A percentile compares a stretch with the other conserved stretches of the same genome.
phyloP scores from a whole-genome alignment of 495 filamentous ascomycete genomes.

The Aspergillus carlsbadensis region DNA sequence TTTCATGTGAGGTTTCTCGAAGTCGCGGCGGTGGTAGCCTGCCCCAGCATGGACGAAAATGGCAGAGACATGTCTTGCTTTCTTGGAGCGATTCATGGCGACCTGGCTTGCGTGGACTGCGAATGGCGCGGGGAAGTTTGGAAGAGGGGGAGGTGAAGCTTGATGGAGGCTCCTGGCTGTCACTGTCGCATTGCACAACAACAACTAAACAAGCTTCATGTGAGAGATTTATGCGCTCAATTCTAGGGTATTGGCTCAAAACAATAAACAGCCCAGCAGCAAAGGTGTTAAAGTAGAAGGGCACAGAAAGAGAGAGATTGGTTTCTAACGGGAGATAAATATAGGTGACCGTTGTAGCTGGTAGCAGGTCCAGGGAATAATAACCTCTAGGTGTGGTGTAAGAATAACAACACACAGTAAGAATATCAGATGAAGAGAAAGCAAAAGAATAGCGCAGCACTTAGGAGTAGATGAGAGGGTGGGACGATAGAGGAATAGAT shows the following conservation, averaged over 20 bases:
- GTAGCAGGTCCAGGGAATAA: too few species aligned
- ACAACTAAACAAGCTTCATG: slow-evolving; percentile 1
- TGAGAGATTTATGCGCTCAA: background rate
- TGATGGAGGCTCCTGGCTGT: background rate
- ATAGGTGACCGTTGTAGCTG: background rate
- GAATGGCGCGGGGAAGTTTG: background rate
- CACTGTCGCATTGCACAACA: slow-evolving; percentile 3
- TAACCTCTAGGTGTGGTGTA: too few species aligned
- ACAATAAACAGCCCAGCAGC: background rate
- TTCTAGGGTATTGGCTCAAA: background rate
- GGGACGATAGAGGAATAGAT: background rate
- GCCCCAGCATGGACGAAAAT: slow-evolving; percentile 96
- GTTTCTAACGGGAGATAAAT: background rate
- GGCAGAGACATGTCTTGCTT: slow-evolving; percentile 53
- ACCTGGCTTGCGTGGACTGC: background rate
- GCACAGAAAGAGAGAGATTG: background rate
- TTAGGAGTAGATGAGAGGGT: background rate
- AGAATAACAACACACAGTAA: background rate
- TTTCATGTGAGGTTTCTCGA: slow-evolving; percentile 78
- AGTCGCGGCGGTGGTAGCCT: slow-evolving; percentile 84
- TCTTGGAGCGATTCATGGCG: slow-evolving; percentile 32
- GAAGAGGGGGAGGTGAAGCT: background rate
- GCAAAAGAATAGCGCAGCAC: background rate
- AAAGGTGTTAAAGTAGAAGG: background rate
- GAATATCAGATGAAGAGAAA: slow-evolving; percentile 1